Evolutionary conservation across 352 stramenopile genomes (phyloP), one percentile per base, ranked within the genome.

Genomic region (Phytophthora europaea): DNA sequence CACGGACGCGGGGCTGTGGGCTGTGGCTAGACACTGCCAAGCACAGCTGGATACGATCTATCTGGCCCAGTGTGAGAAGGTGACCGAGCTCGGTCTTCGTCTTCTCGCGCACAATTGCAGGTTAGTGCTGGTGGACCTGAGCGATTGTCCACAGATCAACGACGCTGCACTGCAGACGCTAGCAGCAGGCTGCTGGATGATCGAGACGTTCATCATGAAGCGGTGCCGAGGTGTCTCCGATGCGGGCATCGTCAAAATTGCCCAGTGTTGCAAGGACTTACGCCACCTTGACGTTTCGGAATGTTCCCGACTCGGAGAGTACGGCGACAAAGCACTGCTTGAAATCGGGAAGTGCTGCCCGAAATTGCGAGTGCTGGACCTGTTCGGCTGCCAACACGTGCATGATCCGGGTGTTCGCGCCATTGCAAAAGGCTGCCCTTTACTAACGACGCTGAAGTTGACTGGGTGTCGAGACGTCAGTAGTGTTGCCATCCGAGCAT

Each of bases 51-150:
- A 84, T 7, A 88, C 89, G 22, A 90, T 98, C 38, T 93, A 94
- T 61, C 68, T 98, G 15, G 80, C 78, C 9, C 81, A 91, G 13
- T 98, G 92, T 58, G 73, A 81, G 26, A 76, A 83, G 12, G 76
- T 98, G 57, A 98, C 95, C 8, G 88, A 97, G 68, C 82, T 98
- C 3, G 94, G 95, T 0, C 75, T 98, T 28, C 92, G 95, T 13
- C 78, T 96, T 33, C 72, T 98, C 0, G 89, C 92, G 1, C 90
- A 98, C 73, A 90, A 95, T 48, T 98, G 95, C 72, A 79, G 73
- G 7, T 73, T 98, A 18, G 60, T 92, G 33, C 56, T 77, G 7
- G 78, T 98, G 2, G 91, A 98, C 61, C 80, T 98, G 22, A 95
- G 85, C 31, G 81, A 95, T 56, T 98, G 94, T 58, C 75, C 80